phyloP scores from a whole-genome alignment of 352 stramenopile genomes.

The Pythium phragmitis region DNA sequence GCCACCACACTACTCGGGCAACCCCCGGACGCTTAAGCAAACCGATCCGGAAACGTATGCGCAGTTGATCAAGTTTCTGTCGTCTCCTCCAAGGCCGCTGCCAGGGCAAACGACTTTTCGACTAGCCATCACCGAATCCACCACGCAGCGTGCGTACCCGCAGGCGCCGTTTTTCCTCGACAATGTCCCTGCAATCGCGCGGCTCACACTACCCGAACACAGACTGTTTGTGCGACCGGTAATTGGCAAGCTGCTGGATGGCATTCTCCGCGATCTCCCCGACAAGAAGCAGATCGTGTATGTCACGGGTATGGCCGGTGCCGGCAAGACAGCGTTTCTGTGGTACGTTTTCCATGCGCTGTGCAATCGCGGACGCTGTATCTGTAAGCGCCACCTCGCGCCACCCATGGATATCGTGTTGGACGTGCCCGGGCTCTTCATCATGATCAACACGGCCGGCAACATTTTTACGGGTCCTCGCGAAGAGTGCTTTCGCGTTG shows the following conservation, averaged over 20 bases:
- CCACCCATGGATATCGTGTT: conserved; percentile 4
- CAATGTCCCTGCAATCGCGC: neutral
- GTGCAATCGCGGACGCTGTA: neutral
- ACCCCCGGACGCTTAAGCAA: neutral
- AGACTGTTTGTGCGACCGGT: neutral
- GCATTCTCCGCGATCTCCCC: neutral
- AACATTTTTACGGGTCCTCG: neutral
- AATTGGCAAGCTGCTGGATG: neutral
- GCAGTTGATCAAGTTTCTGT: neutral
- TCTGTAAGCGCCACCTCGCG: neutral
- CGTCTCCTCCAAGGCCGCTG: neutral
- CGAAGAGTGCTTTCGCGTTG: neutral
- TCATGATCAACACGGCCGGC: neutral
- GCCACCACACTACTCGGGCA: neutral
- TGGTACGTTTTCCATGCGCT: neutral
- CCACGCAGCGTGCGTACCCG: neutral
- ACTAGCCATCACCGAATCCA: neutral
- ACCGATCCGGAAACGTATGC: neutral
- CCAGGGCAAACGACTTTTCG: neutral
- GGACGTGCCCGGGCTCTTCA: neutral
- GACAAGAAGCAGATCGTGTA: conserved; percentile 1
- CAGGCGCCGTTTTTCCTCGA: neutral
- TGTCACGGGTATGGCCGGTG: neutral
- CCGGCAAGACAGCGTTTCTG: conserved; percentile 1
- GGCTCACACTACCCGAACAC: neutral